Evolutionary conservation across 345 rosid species (phyloP).

Genomic region (Eutrema yunnanense): DNA sequence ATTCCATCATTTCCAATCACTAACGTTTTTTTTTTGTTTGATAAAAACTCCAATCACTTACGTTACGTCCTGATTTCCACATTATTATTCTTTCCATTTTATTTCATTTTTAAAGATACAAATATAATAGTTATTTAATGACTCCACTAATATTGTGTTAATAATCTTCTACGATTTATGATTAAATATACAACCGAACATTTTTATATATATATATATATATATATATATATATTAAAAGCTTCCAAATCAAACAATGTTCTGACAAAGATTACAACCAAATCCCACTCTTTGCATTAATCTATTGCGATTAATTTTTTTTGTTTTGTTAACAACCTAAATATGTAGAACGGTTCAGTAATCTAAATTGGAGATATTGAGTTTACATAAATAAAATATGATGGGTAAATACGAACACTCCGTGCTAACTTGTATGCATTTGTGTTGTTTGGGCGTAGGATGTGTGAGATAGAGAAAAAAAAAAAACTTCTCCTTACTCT

Average conservation of each 20-base stretch:
- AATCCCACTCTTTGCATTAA: conserved; percentile 52
- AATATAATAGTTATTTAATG: neutral
- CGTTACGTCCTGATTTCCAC: conserved; percentile 25
- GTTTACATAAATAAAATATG: too few species aligned
- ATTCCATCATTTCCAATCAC: conserved; percentile 29
- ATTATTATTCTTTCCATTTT: conserved; percentile 3
- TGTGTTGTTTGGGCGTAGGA: too few species aligned
- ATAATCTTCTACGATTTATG: conserved; percentile 2
- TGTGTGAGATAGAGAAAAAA: too few species aligned
- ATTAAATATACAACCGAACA: conserved; percentile 3
- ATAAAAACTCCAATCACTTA: conserved; percentile 1
- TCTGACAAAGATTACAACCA: conserved; percentile 41
- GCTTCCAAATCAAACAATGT: conserved; percentile 6
- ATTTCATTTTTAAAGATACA: neutral
- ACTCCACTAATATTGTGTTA: conserved; percentile 12
- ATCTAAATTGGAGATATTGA: too few species aligned
- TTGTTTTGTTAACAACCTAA: too few species aligned
- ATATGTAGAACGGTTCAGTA: too few species aligned
- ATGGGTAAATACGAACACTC: too few species aligned
- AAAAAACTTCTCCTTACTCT: too few species aligned
- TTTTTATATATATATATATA: too few species aligned
- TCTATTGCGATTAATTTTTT: conserved; percentile 21
- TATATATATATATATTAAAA: conserved; percentile 18
- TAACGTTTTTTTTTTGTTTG: conserved; percentile 2
- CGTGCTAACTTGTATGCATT: too few species aligned